Base-by-base conservation (phyloP, 305 asterid genomes). In the Plantago coronopus region DNA sequence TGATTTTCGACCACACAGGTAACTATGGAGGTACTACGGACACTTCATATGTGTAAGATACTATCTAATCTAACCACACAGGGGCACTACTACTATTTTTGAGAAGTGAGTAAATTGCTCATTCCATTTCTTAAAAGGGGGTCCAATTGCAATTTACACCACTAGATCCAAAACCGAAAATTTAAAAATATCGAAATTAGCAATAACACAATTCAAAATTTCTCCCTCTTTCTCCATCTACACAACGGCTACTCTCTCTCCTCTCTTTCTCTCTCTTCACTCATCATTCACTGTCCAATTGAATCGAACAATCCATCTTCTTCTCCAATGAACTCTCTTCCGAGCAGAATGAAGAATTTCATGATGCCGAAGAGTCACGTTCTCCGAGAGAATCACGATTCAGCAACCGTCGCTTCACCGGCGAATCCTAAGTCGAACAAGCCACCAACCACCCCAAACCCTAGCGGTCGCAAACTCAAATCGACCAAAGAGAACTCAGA, bases 401-500 rank as follows among this genome's bases (percentile, higher is more conserved):
- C 53, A 18, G 23, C 75, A 7, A 58, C 83, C 2, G 13, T 15
- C 57, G 22, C 34, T 50, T 77, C 89, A 5, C 85, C 96, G 9
- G 42, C 43, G 43, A 88, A 75, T 83, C 94, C 88, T 76, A 85
- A 80, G 17, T 70, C 83, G 59, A 79, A 76, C 64, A 74, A 77
- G 50, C 66, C 79, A 63, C 76, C 79, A 50, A 63, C 79, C 5
- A 64, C 72, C 4, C 75, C 78, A 6, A 76, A 68, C 76, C 68
- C 76, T 53, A 61, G 74, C 63, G 61, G n/a, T 38, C 83, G 95
- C 71, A 84, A 79, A 75, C 73, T 48, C 68, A 88, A 79, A 75
- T 57, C 79, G n/a, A 74, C 85, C 16, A 89, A 89, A 61, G 97
- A 94, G 77, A 94, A 94, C 60, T 68, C 89, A 66, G 95, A 88